Base-by-base conservation (phyloP, 805 yeast genomes). In the Torulaspora franciscae region DNA sequence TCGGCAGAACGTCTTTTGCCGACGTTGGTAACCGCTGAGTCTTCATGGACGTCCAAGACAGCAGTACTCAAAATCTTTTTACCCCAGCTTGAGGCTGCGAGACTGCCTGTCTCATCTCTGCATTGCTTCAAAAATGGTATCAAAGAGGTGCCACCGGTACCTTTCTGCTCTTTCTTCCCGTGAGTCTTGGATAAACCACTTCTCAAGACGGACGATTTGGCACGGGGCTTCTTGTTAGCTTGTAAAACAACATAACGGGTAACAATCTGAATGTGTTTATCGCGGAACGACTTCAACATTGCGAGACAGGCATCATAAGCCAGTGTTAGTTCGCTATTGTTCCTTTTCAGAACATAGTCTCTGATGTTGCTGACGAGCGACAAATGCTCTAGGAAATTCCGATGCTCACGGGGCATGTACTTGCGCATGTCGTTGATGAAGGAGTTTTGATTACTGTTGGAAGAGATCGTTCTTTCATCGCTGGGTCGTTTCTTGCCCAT, bases 71-170 rank as follows among this genome's bases (percentile, higher is more conserved):
- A 69, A 22, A 83, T 71, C 49, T 91, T 74, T 59, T 79, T 79
- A 61, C 95, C 96, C 97, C 97, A 89, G 38, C 71, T 75, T 45
- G 96, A 91, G 22, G 95, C 96, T 17, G 96, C 96, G 9, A 89
- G 79, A 56, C 85, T 93, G 34, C 95, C 95, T 2, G 96, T 90
- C 63, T 90, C 97, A 67, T 90, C 97, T 64, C 97, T 77, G 55
- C 96, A 91, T 66, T 91, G 97, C 65, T 89, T 90, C 62, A 90
- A 74, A 68, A 90, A 91, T 23, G 96, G 96, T 47, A 90, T 75
- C 57, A 90, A 72, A 1, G 95, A 81, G 0, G 97, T 90, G 36
- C 98, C 97, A 15, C 98, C 98, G 1, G 98, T 90, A 11, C 98
- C 97, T 55, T 79, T 77, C 51, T 76, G 79, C 46, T 77, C 83